Base-by-base conservation (phyloP, 352 stramenopile genomes). In the Phytophthora melonis region DNA sequence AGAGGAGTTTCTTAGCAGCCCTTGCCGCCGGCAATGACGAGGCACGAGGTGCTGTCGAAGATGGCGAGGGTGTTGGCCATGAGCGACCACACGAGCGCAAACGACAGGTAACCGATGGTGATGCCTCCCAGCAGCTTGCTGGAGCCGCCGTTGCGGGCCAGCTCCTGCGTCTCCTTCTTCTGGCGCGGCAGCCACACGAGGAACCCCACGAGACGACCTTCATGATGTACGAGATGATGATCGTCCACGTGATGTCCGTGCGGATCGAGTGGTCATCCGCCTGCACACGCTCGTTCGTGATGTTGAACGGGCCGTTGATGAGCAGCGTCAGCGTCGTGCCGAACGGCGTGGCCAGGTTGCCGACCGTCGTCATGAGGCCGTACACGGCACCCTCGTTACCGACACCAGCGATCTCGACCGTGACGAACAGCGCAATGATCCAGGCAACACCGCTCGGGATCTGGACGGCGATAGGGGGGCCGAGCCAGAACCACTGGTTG, bases 341-440 rank as follows among this genome's bases (percentile, higher is more conserved):
- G 52, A 90, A 84, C 16, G 83, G 81, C 0, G 63, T 53, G 11
- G 78, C 69, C 19, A 87, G 27, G 66, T 88, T 86, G 5, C 63
- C 67, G 7, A 86, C 63, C 1, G 81, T 88, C 2, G 83, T 84
- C 41, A 86, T 68, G 11, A 90, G 77, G 21, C 77, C 80, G 62
- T 84, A 86, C 18, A 83, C 70, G 19, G 79, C 78, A 18, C 73
- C 83, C 76, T 90, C 83, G 52, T 87, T 84, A 11, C 81, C 83
- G 3, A 79, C 70, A 18, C 81, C 80, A 3, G 78, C 72, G 23
- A 91, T 66, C 45, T 91, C 83, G 47, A 87, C 79, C 3, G 76
- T 75, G 41, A 87, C 74, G 36, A 79, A 86, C 4, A 77, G 66
- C 0, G 58, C 66, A 47, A 86, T 77, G 43, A 86, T 81, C 57